phyloP scores from a whole-genome alignment of 345 rosid species.

The Hypericum androsaemum region DNA sequence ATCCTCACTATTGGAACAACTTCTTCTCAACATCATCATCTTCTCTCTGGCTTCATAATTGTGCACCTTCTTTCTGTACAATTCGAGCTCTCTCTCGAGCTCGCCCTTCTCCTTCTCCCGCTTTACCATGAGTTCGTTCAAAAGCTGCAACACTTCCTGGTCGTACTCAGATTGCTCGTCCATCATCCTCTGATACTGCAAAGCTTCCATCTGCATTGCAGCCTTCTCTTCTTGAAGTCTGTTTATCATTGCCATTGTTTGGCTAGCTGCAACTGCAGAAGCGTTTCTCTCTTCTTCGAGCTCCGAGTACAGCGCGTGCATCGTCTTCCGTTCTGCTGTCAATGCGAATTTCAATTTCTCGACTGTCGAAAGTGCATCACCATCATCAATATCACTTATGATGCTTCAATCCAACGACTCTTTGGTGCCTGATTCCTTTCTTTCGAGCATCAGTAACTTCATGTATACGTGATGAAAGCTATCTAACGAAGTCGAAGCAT shows the following conservation, averaged over 20 bases:
- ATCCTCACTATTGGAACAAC: slow-evolving; percentile 56
- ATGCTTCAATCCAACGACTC: slow-evolving; percentile 64
- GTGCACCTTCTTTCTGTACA: slow-evolving; percentile 45
- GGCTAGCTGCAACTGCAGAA: slow-evolving; percentile 79
- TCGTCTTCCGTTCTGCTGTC: slow-evolving; percentile 54
- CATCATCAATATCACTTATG: slow-evolving; percentile 38
- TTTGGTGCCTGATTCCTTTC: slow-evolving; percentile 44
- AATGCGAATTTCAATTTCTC: slow-evolving; percentile 61
- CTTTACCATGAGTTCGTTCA: slow-evolving; percentile 75
- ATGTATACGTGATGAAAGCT: slow-evolving; percentile 44
- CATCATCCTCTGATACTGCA: slow-evolving; percentile 99
- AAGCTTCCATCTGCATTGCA: slow-evolving; percentile 98
- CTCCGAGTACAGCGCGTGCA: slow-evolving; percentile 59
- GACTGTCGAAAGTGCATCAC: slow-evolving; percentile 39
- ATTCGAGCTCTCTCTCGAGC: slow-evolving; percentile 65
- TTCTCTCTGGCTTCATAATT: slow-evolving; percentile 67
- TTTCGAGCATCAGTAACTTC: slow-evolving; percentile 43
- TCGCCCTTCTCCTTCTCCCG: slow-evolving; percentile 75
- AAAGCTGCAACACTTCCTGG: slow-evolving; percentile 85
- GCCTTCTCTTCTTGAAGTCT: slow-evolving; percentile 98
- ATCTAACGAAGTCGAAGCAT: slow-evolving; percentile 49
- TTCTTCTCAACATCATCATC: slow-evolving; percentile 37
- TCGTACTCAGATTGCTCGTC: slow-evolving; percentile 94
- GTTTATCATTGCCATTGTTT: slow-evolving; percentile 99
- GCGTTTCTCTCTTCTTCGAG: slow-evolving; percentile 95